Percentiles rank a stretch among this genome's conserved stretches.
These are phyloP conservation scores for Chamaecrista fasciculata DNA, from an alignment of 306 rosid species.

Conservation along the genomic window DNA sequence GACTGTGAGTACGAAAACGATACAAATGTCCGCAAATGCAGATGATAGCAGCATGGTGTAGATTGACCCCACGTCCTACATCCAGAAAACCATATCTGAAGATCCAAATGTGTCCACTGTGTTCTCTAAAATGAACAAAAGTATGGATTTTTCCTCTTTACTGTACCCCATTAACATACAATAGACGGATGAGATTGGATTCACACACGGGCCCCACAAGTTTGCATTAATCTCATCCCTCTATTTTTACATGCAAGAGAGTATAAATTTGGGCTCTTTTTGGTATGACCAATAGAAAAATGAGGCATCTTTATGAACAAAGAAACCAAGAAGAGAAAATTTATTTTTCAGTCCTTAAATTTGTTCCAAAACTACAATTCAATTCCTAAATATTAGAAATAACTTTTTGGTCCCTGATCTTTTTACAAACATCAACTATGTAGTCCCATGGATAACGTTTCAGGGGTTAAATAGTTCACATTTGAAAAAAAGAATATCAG, in stretches of 20 bases:
- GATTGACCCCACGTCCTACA: slow-evolving; percentile 3
- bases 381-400: too few species aligned
- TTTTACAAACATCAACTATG: too few species aligned
- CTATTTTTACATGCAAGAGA: neutral
- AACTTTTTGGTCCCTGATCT: too few species aligned
- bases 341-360: too few species aligned
- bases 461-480: too few species aligned
- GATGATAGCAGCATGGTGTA: neutral
- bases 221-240: neutral
- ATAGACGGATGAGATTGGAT: neutral
- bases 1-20: neutral
- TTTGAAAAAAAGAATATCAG: too few species aligned
- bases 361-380: too few species aligned
- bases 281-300: neutral
- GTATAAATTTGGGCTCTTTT: too few species aligned
- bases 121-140: slow-evolving; percentile 18
- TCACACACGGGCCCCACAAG: neutral
- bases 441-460: too few species aligned
- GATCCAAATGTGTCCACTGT: slow-evolving; percentile 2
- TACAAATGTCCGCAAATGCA: slow-evolving; percentile 13
- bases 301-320: too few species aligned
- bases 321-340: too few species aligned
- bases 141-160: neutral
- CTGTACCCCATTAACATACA: neutral
- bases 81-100: neutral